phyloP scores from a whole-genome alignment of 2,329 filamentous ascomycete species.

The Aspergillus sp. region DNA sequence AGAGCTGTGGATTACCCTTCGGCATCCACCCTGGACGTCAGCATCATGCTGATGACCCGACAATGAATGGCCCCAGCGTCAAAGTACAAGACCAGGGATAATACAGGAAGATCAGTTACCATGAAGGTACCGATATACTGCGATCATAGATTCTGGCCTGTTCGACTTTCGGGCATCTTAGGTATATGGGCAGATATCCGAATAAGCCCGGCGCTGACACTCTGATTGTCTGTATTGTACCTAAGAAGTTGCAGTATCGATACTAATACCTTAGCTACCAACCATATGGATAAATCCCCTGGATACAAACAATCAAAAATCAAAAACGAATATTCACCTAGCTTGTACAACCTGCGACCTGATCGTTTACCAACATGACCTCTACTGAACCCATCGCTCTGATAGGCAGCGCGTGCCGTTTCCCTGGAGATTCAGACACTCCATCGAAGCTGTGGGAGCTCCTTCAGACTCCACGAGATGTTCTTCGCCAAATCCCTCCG shows the following conservation, averaged over 20 bases:
- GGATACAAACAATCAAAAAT: no score
- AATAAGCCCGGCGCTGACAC: not conserved
- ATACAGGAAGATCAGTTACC: no score
- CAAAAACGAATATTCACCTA: not conserved
- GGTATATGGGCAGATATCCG: not conserved
- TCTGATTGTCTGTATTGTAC: not conserved
- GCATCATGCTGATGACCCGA: no score
- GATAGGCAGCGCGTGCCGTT: not conserved
- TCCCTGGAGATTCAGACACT: not conserved
- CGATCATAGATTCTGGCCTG: no score
- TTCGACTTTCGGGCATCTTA: not conserved
- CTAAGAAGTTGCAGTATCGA: not conserved
- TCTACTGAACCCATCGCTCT: conserved; percentile 1
- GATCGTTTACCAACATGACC: not conserved
- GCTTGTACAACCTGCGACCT: not conserved
- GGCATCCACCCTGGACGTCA: no score
- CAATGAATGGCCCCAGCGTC: no score
- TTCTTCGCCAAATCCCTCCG: not conserved
- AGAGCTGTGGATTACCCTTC: not conserved
- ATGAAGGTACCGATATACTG: no score
- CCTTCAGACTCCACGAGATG: not conserved
- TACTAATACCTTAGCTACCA: not conserved
- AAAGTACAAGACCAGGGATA: no score
- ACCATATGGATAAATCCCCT: not conserved
- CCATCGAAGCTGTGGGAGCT: conserved; percentile 1